Evolutionary conservation across 1,284 basidiomycete genomes (phyloP).

Genomic region (Ustilago hordei): DNA sequence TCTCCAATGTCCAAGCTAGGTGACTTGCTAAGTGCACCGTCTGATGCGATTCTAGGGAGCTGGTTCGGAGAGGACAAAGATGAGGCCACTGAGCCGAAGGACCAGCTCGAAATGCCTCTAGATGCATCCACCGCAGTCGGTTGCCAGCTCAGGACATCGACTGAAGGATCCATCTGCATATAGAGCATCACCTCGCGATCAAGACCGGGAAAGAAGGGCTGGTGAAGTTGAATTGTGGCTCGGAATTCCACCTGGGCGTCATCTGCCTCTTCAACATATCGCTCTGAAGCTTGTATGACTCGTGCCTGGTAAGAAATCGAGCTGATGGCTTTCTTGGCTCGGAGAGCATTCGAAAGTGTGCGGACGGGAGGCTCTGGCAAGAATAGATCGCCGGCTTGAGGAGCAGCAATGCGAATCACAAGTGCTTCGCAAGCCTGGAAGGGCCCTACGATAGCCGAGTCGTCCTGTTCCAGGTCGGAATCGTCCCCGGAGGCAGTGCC

Average conservation of each 20-base stretch:
- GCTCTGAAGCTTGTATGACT: neutral
- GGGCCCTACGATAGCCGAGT: slow-evolving; percentile 33
- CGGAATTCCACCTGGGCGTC: slow-evolving; percentile 14
- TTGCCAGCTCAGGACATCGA: slow-evolving; percentile 10
- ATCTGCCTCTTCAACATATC: neutral
- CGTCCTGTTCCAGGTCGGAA: slow-evolving; percentile 19
- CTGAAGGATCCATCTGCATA: slow-evolving; percentile 16
- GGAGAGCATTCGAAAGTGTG: slow-evolving; percentile 21
- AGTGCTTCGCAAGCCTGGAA: slow-evolving; percentile 46
- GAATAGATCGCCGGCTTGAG: slow-evolving; percentile 27
- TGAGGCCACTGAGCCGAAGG: slow-evolving; percentile 7
- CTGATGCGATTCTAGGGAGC: neutral
- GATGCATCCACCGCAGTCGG: slow-evolving; percentile 31
- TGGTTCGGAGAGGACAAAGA: slow-evolving; percentile 9
- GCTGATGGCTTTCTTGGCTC: slow-evolving; percentile 16
- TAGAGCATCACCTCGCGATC: slow-evolving; percentile 41
- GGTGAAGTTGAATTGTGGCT: slow-evolving; percentile 18
- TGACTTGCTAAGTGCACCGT: neutral
- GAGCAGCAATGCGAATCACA: slow-evolving; percentile 29
- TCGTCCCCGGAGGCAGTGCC: slow-evolving; percentile 22
- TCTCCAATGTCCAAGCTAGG: slow-evolving; percentile 22
- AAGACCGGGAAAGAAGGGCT: slow-evolving; percentile 39
- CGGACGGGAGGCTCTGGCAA: neutral
- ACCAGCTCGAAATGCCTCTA: slow-evolving; percentile 35
- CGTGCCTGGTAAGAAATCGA: slow-evolving; percentile 11